Evolutionary conservation across 768 basidiomycete genomes (phyloP), one percentile per base, ranked within the genome.

Genomic region (Astraeus odoratus): DNA sequence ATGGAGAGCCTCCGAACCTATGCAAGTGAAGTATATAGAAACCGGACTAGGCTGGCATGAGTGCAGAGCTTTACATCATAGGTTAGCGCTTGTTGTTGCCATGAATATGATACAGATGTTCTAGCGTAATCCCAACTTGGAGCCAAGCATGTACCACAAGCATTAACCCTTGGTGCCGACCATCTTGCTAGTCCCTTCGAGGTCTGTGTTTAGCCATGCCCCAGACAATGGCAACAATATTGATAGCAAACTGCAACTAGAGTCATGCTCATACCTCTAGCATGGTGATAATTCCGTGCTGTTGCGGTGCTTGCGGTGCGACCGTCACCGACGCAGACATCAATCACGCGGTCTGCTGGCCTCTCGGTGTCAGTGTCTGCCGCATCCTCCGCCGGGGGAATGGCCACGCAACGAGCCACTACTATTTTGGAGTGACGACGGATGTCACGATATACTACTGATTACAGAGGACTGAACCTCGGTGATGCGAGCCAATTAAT

Each of bases 261-360:
- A 91, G 62, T n/a, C n/a, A n/a, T n/a, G n/a, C n/a, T 88, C 89
- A 91, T 18, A 86, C 59, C 65, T 88, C 84, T 39, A 91, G 54
- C 51, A 89, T 59, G 31, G 58, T 65, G 26, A 67, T 65, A 19
- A 71, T 49, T 6, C 63, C 56, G 5, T 69, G 65, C 13, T 62
- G 56, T 46, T 58, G 62, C 0, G n/a, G n/a, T n/a, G n/a, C n/a
- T n/a, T n/a, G n/a, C n/a, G 61, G 59, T 3, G 55, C 47, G 46
- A 45, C 40, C 24, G 45, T 36, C 41, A 44, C 30, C 30, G 35
- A 35, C 19, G 35, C 37, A 5, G 34, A 46, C 25, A 37, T 38
- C 5, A 51, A 51, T n/a, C 22, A 48, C 37, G 20, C 26, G 37
- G 5, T 22, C 36, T 3, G n/a, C 4, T 7, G 49, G 34, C 30